phyloP scores from a whole-genome alignment of 1,139 yeast species.

The Debaryomyces singareniensis region DNA sequence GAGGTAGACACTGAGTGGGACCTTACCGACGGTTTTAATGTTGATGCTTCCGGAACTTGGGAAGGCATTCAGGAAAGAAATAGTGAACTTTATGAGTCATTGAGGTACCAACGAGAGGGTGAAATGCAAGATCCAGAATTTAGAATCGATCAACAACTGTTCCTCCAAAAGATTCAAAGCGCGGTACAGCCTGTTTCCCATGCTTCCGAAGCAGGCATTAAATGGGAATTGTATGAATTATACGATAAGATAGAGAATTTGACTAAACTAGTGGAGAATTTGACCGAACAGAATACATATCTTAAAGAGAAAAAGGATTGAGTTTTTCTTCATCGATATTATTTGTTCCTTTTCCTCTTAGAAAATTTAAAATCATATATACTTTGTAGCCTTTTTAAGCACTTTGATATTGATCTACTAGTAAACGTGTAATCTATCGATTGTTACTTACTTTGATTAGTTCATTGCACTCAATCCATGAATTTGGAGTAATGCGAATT shows the following conservation, averaged over 20 bases:
- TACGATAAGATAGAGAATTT: conserved; percentile 44
- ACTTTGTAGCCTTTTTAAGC: too few species aligned
- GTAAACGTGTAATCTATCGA: too few species aligned
- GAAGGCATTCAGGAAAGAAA: conserved; percentile 35
- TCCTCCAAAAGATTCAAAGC: conserved; percentile 41
- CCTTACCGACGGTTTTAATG: conserved; percentile 67
- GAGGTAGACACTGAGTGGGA: conserved; percentile 80
- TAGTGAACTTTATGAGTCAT: conserved; percentile 29
- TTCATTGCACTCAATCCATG: too few species aligned
- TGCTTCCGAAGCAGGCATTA: conserved; percentile 52
- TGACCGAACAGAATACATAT: conserved; percentile 38
- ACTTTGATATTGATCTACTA: too few species aligned
- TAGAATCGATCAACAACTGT: conserved; percentile 39
- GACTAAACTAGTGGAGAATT: conserved; percentile 33
- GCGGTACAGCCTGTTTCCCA: conserved; percentile 52
- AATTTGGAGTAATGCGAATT: too few species aligned
- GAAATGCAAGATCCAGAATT: conserved; percentile 73
- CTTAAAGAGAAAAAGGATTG: too few species aligned
- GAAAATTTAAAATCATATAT: too few species aligned
- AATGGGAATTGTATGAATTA: conserved; percentile 60
- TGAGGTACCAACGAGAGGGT: conserved; percentile 51
- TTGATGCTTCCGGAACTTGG: conserved; percentile 27
- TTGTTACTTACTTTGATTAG: too few species aligned
- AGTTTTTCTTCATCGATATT: too few species aligned
- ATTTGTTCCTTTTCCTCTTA: too few species aligned